Evolutionary conservation across 805 yeast genomes (phyloP).

Genomic region (Myxozyma mucilagina): DNA sequence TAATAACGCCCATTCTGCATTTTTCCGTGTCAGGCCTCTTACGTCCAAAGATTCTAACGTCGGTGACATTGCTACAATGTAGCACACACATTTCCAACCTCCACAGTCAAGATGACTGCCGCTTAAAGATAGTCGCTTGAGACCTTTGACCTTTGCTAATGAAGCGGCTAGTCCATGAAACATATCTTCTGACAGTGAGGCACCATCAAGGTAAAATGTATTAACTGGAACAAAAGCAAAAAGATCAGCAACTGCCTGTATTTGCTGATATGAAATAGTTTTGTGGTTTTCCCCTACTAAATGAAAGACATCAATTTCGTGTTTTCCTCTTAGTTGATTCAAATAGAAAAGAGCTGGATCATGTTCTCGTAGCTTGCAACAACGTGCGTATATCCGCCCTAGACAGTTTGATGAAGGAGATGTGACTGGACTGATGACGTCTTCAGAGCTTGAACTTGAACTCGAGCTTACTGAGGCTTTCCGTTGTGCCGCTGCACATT

Average conservation of each 20-base stretch:
- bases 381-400: slow-evolving; percentile 20
- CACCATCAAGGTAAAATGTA: slow-evolving; percentile 5
- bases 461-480: not conserved
- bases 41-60: slow-evolving; percentile 12
- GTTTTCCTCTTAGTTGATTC: slow-evolving; percentile 18
- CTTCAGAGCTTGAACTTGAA: not conserved
- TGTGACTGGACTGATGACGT: not conserved
- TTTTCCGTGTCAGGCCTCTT: slow-evolving; percentile 16
- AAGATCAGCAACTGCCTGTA: slow-evolving; percentile 28
- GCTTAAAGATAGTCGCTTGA: slow-evolving; percentile 7
- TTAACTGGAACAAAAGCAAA: slow-evolving; percentile 21
- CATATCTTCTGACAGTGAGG: slow-evolving; percentile 10
- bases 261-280: slow-evolving; percentile 11
- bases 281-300: not conserved
- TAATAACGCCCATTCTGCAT: slow-evolving; percentile 22
- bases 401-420: slow-evolving; percentile 11
- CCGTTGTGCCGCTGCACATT: not conserved
- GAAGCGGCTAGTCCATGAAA: slow-evolving; percentile 19
- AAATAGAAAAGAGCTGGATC: slow-evolving; percentile 11
- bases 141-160: not conserved
- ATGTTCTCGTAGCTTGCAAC: slow-evolving; percentile 31
- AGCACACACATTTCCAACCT: slow-evolving; percentile 27
- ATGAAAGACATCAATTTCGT: slow-evolving; percentile 9
- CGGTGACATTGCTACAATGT: slow-evolving; percentile 22
- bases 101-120: not conserved